Conservation (phyloP, 164 flowering plant genomes). For the Vitis riparia region DNA sequence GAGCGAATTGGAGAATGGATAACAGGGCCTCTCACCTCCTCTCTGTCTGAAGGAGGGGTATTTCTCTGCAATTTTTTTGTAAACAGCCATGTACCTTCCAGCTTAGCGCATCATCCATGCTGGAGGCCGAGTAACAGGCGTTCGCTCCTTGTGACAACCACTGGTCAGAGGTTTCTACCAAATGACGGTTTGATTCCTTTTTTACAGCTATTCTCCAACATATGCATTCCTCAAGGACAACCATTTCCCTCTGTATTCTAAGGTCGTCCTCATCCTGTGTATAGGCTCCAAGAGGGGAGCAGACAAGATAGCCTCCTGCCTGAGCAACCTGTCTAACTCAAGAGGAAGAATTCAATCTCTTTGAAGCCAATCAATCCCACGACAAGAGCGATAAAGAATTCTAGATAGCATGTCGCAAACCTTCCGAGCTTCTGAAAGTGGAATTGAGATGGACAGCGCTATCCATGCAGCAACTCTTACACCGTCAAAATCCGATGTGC, state of each 20-base stretch:
- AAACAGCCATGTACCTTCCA: constrained; percentile 99
- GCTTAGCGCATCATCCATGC: constrained; percentile 99
- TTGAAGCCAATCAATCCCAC: constrained; percentile 21
- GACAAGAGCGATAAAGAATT: constrained; percentile 49
- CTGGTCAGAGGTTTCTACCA: too few species aligned
- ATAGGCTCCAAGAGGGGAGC: too few species aligned
- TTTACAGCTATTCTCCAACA: too few species aligned
- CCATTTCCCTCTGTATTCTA: too few species aligned
- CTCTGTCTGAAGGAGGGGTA: constrained; percentile 95
- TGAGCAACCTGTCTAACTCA: too few species aligned
- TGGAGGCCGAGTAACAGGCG: constrained; percentile 72
- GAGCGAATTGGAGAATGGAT: constrained; percentile 80
- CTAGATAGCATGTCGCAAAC: constrained; percentile 35
- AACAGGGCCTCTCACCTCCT: constrained; percentile 87
- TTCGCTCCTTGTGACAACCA: too few species aligned
- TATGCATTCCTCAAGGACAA: too few species aligned
- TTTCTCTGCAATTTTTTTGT: constrained; percentile 93
- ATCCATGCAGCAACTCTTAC: constrained; percentile 50
- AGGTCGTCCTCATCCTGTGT: too few species aligned
- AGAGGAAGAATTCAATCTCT: not conserved
- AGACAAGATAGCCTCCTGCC: too few species aligned
- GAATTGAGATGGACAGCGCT: constrained; percentile 58
- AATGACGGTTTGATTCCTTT: too few species aligned
- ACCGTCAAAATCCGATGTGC: constrained; percentile 46
- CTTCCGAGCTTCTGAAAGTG: constrained; percentile 36